Evolutionary conservation across 345 rosid genomes (phyloP), one percentile per base, ranked within the genome.

Genomic region (Salix caprea): DNA sequence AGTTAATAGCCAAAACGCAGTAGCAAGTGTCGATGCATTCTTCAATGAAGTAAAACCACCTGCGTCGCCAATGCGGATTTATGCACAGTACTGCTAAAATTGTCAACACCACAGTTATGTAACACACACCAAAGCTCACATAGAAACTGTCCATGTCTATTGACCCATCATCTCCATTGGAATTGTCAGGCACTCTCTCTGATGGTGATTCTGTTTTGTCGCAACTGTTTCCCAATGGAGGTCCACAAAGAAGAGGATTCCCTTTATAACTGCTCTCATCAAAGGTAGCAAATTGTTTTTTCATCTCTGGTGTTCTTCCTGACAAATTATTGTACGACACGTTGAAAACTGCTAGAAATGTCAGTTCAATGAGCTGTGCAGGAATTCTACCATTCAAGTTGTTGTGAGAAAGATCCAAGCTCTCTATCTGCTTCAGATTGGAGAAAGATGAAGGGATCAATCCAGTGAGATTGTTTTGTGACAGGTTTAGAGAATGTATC

Each of bases 321-420:
- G 83, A 78, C 2, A 86, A 26, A 68, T 83, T 87, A 52, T 87
- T 88, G 82, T 82, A 42, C 0, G 88, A 80, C 0, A 79, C 89
- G 30, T 70, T 81, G 67, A 84, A 84, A 15, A 77, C 44, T 7
- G 1, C 78, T 54, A 83, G 15, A n/a, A 2, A 14, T 11, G 71
- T 7, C 18, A 84, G 50, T 58, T 79, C 54, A 2, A 40, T 10
- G 16, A 89, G 67, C 2, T 75, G n/a, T 0, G 73, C 48, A 44
- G 89, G 84, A 14, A 88, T 79, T 16, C 32, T 4, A 2, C 83
- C 84, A 0, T 3, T 19, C 72, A 85, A 82, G 23, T 70, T 39
- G 70, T 86, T 85, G 69, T 65, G 70, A 1, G 83, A 87, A 54
- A 79, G 71, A 65, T 82, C 88, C 56, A 86, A 65, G 18, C 86